Evolutionary conservation across 2,329 filamentous ascomycete genomes (phyloP).

Genomic region (Penicillium janthinellum): DNA sequence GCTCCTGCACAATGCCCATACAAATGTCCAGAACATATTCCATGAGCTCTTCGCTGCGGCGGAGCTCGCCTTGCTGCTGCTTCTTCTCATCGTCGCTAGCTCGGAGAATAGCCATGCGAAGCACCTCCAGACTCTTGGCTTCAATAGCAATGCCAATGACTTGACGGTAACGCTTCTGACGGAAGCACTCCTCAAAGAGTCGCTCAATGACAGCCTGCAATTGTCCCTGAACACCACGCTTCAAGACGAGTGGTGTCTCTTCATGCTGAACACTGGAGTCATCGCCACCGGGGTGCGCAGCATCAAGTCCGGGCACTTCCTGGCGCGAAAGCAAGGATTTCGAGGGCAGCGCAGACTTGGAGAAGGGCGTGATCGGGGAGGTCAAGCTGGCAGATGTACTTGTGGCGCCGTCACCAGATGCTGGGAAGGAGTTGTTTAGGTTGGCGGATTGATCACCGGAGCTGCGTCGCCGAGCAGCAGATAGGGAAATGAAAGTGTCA

Average conservation of each 20-base stretch:
- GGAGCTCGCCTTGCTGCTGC: slow-evolving; percentile 57
- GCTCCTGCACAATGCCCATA: slow-evolving; percentile 96
- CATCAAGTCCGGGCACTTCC: slow-evolving; percentile 63
- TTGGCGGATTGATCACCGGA: slow-evolving; percentile 61
- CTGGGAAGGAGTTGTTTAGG: slow-evolving; percentile 77
- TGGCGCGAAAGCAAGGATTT: slow-evolving; percentile 92
- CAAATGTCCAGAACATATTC: slow-evolving; percentile 95
- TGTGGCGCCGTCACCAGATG: slow-evolving; percentile 64
- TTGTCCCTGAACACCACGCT: slow-evolving; percentile 74
- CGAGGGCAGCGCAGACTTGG: slow-evolving; percentile 86
- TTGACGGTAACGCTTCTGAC: slow-evolving; percentile 85
- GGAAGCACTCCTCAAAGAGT: slow-evolving; percentile 87
- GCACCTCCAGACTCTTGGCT: slow-evolving; percentile 84
- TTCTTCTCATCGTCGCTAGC: slow-evolving; percentile 84
- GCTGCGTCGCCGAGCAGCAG: slow-evolving; percentile 59
- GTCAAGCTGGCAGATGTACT: slow-evolving; percentile 68
- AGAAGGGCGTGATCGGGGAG: slow-evolving; percentile 93
- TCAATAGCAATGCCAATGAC: slow-evolving; percentile 97
- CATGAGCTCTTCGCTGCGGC: slow-evolving; percentile 85
- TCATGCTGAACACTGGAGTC: slow-evolving; percentile 57
- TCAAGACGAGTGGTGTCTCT: slow-evolving; percentile 65
- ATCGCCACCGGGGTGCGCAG: slow-evolving; percentile 57
- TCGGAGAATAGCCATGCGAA: slow-evolving; percentile 82
- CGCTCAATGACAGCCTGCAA: slow-evolving; percentile 83
- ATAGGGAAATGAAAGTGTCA: slow-evolving; percentile 91